Evolutionary conservation across 495 filamentous ascomycete species (phyloP), one percentile per base, ranked within the genome.

Genomic region (Ramalina intermedia): DNA sequence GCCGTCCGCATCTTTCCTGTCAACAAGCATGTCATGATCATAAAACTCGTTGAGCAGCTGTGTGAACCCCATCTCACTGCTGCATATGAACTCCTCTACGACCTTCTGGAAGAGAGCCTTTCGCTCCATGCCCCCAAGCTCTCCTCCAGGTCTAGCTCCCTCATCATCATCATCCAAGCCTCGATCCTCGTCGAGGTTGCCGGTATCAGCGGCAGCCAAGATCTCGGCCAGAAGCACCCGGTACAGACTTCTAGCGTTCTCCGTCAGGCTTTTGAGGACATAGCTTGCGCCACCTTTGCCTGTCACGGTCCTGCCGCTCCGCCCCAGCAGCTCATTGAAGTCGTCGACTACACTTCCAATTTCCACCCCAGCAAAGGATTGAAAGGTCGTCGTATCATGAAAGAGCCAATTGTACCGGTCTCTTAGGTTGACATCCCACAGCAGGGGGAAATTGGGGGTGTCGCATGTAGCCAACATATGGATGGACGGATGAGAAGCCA

Each of bases 21-120:
- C 87, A 18, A 82, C 83, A 50, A 98, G 79, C 82, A 96, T 96
- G 57, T 94, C 86, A 66, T 98, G 91, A 56, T 98, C 91, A 60
- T 94, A 85, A 63, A 98, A 94, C 75, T 98, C 91, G 67, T 96
- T 96, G 58, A 98, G 62, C 63, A 98, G 53, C 26, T 86, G 90
- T 53, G 91, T 73, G 65, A 96, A 98, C 57, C 81, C 86, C 78
- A 95, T 87, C 71, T 98, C 91, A 50, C 81, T 93, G 55, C 85
- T 89, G 54, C 90, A 95, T 37, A 96, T 88, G 63, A 98, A 95
- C 61, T 96, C 87, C 65, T 94, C 90, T 20, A 87, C 81, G 16
- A 89, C 89, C 63, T 93, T 94, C 59, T 91, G 87, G 66, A 96
- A 98, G 48, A 96, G 67, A 54, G 84, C 75, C 14, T 85, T 72